These are phyloP conservation scores for Claviceps purpurea DNA, from an alignment of 2,329 filamentous ascomycete genomes.

Conservation along the genomic window DNA sequence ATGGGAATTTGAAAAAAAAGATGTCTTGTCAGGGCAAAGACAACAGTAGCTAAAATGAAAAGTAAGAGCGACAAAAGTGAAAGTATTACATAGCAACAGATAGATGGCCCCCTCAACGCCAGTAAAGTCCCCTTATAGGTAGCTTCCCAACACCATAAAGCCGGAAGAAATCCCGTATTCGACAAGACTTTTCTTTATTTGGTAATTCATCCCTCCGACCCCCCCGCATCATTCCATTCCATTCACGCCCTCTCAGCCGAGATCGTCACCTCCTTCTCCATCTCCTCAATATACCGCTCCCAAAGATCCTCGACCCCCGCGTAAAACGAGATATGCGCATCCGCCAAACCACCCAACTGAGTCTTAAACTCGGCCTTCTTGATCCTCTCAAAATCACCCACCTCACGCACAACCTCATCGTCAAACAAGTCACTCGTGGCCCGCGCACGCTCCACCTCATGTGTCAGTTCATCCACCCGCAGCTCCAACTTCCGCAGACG, in stretches of 20 bases:
- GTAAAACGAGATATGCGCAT: constrained; percentile 81
- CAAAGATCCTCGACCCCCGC: constrained; percentile 66
- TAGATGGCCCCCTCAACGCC: too few relatives aligned
- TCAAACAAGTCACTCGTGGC: constrained; percentile 86
- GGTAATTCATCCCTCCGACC: too few relatives aligned
- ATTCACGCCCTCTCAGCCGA: constrained; percentile 2
- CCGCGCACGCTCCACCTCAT: constrained; percentile 78
- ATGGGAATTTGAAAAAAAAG: too few relatives aligned
- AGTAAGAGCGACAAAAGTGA: too few relatives aligned
- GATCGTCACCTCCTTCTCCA: constrained; percentile 49
- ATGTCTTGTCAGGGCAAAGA: too few relatives aligned
- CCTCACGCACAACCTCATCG: constrained; percentile 88
- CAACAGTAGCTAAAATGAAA: too few relatives aligned
- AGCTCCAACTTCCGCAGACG: constrained; percentile 81
- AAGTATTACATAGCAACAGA: too few relatives aligned
- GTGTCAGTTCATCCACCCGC: constrained; percentile 80
- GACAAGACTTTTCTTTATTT: too few relatives aligned
- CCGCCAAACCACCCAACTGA: constrained; percentile 70
- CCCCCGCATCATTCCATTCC: not conserved
- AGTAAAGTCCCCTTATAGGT: too few relatives aligned
- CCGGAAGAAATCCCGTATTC: too few relatives aligned
- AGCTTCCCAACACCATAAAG: too few relatives aligned
- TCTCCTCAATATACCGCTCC: constrained; percentile 81
- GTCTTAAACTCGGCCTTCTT: constrained; percentile 86
- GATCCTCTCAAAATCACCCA: constrained; percentile 89